A percentile compares a stretch with the other conserved stretches of the same genome.
Evolutionary conservation across 345 rosid species (phyloP).

Genomic region (Cochlearia excelsa): DNA sequence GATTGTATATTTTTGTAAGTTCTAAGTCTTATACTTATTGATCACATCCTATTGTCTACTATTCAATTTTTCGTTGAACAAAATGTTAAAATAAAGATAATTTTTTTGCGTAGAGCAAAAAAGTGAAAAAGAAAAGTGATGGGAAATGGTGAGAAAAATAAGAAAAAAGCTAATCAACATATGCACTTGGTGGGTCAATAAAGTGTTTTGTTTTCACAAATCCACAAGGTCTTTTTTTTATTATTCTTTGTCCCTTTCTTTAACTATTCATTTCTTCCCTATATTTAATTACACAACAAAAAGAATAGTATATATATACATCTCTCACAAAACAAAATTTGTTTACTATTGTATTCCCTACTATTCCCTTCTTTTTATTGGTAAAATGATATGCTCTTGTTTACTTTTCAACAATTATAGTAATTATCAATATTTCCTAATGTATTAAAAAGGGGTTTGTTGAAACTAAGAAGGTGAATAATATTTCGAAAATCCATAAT

Average conservation of each 20-base stretch:
- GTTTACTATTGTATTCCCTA: constrained; percentile 2
- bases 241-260: constrained; percentile 36
- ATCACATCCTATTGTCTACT: constrained; percentile 7
- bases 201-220: constrained; percentile 35
- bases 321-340: not conserved
- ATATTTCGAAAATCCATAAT: no score
- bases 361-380: not conserved
- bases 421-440: no score
- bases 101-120: constrained; percentile 20
- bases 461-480: no score
- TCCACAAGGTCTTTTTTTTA: constrained; percentile 21
- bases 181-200: constrained; percentile 39
- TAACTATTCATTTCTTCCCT: constrained; percentile 25
- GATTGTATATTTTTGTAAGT: not conserved
- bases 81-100: constrained; percentile 33
- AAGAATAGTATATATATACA: constrained; percentile 23
- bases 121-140: constrained; percentile 25
- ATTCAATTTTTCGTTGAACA: constrained; percentile 10
- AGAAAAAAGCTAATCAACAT: constrained; percentile 30
- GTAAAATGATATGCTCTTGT: not conserved
- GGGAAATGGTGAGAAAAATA: constrained; percentile 25
- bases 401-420: no score
- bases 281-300: constrained; percentile 27
- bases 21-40: not conserved
- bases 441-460: no score